These are phyloP conservation scores for Penicillium capsulatum DNA, from an alignment of 2,329 filamentous ascomycete species.

Conservation along the genomic window DNA sequence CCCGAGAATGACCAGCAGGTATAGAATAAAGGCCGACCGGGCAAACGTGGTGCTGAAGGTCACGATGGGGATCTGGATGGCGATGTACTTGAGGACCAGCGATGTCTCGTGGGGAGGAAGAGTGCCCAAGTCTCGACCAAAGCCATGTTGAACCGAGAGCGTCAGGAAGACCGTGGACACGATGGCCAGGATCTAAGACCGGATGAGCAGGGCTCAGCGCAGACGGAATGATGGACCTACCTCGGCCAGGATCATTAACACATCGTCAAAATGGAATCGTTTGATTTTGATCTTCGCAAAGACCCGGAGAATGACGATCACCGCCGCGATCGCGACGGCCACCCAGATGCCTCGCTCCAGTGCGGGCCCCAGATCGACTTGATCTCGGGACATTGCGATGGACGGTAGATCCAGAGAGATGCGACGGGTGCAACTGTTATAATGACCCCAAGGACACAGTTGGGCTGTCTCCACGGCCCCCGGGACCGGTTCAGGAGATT, in stretches of 20 bases:
- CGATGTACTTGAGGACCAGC: conserved; percentile 26
- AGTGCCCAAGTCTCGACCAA: conserved; percentile 20
- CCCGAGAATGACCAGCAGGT: conserved; percentile 26
- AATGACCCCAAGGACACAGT: too few relatives aligned
- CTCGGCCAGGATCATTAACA: conserved; percentile 28
- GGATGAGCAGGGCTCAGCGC: neutral
- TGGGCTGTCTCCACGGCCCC: too few relatives aligned
- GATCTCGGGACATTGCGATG: conserved; percentile 4
- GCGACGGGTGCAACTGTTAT: too few relatives aligned
- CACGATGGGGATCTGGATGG: conserved; percentile 27
- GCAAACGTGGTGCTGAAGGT: conserved; percentile 30
- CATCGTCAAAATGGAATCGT: conserved; percentile 28
- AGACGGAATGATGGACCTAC: conserved; percentile 17
- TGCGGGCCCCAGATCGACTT: conserved; percentile 17
- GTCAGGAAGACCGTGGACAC: conserved; percentile 24
- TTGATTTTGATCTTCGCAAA: conserved; percentile 30
- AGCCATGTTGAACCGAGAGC: conserved; percentile 25
- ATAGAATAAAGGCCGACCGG: conserved; percentile 28
- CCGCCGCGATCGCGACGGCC: conserved; percentile 22
- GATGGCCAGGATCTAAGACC: conserved; percentile 21
- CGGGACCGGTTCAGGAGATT: too few relatives aligned
- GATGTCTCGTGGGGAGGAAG: conserved; percentile 10
- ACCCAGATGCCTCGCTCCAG: conserved; percentile 27
- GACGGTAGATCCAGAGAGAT: neutral
- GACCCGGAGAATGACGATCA: conserved; percentile 26